Base-by-base conservation (phyloP, 2,329 filamentous ascomycete species). In the Tolypocladium inflatum region DNA sequence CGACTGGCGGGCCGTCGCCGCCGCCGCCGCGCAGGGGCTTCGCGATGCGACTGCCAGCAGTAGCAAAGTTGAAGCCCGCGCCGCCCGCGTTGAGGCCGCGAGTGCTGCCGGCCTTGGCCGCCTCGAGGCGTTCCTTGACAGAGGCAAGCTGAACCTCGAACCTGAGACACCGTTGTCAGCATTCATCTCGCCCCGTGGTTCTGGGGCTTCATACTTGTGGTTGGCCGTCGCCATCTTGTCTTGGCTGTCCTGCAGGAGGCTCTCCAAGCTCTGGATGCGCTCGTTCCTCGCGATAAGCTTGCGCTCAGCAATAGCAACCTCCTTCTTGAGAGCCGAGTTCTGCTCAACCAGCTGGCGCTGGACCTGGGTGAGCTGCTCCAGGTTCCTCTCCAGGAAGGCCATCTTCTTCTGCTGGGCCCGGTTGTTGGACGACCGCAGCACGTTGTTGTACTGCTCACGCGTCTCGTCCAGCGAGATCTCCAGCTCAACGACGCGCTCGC, bases 361-460 rank as follows among this genome's bases (percentile, higher is more conserved):
- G 57, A 99, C 94, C 70, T 96, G 91, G 4, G 94, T 99, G 57
- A 99, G 82, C 75, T 99, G 94, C 77, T 99, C 94, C 45, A 99
- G 85, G 72, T 99, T 99, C 70, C 94, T 88, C 79, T 99, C 94
- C 55, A 99, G 78, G 82, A 99, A 99, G 19, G 94, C 95, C 90
- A 99, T 97, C 84, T 99, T 99, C 88, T 99, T 99, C 76, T 99
- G 94, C 78, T 99, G 94, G 30, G 94, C 93, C 60, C 94, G 89
- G 80, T 96, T 97, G 80, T 99, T 99, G 64, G 91, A 96, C 55
- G 91, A 94, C 58, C 93, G 88, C 59, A 99, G 83, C 60, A 99
- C 94, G 67, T 96, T 97, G 80, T 99, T 97, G 78, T 99, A 99
- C 76, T 99, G 94, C 78, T 99, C 94, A 58, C 94, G 86, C 1